phyloP scores from a whole-genome alignment of 768 basidiomycete genomes.

The Candolleomyces aberdarensis region DNA sequence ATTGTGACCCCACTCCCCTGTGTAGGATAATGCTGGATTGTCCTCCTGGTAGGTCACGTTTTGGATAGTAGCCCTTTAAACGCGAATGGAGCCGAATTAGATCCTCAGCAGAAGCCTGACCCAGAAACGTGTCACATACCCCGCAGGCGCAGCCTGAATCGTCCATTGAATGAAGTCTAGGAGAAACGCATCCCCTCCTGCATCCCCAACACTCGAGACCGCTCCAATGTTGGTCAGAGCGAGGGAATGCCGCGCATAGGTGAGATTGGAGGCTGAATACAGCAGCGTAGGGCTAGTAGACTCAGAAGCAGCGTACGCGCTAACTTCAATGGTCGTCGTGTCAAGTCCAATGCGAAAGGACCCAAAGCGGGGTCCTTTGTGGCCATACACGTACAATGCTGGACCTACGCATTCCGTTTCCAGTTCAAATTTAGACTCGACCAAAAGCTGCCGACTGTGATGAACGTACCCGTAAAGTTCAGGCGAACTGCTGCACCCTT shows the following conservation, averaged over 20 bases:
- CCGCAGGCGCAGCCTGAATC: conserved; percentile 41
- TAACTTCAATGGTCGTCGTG: conserved; percentile 20
- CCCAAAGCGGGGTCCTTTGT: conserved; percentile 39
- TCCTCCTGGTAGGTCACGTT: conserved; percentile 43
- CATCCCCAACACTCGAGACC: conserved; percentile 21
- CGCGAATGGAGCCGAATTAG: not conserved
- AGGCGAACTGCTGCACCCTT: conserved; percentile 33
- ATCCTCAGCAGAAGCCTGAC: not conserved
- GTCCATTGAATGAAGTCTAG: conserved; percentile 41
- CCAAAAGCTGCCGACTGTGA: not conserved
- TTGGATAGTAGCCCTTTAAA: conserved; percentile 33
- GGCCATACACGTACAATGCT: conserved; percentile 41
- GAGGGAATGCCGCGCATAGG: conserved; percentile 36
- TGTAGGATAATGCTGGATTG: conserved; percentile 33
- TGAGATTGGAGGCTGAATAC: conserved; percentile 30
- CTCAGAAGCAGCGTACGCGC: conserved; percentile 26
- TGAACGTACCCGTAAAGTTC: conserved; percentile 40
- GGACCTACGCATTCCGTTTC: conserved; percentile 26
- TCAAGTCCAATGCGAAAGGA: conserved; percentile 41
- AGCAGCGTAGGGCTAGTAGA: conserved; percentile 32
- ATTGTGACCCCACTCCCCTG: conserved; percentile 40
- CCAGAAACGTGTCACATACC: conserved; percentile 20
- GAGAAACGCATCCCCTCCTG: conserved; percentile 34
- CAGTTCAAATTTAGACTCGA: not conserved
- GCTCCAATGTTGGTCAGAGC: conserved; percentile 40